A percentile compares a stretch with the other conserved stretches of the same genome.
Conservation (phyloP, 2,329 filamentous ascomycete species). For the Penicillium freii region DNA sequence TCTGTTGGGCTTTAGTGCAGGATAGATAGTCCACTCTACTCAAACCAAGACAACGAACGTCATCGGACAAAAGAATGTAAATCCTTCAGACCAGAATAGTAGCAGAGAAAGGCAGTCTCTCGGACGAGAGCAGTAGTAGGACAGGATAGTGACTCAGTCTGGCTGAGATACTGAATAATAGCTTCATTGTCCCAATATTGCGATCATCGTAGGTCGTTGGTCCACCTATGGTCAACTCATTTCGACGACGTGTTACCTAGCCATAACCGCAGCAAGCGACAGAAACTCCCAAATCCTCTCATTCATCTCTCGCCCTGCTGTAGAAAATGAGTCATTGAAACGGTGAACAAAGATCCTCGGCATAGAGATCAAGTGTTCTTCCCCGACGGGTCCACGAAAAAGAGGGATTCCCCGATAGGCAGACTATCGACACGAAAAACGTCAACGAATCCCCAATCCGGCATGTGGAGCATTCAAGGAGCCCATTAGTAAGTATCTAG, state of each 20-base stretch:
- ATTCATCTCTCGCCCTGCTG: background rate
- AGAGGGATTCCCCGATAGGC: background rate
- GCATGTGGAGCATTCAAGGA: background rate
- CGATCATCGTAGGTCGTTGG: background rate
- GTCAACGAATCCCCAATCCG: background rate
- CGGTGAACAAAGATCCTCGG: constrained; percentile 1
- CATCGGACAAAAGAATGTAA: background rate
- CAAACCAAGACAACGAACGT: background rate
- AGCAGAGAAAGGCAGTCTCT: background rate
- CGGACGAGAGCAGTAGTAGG: background rate
- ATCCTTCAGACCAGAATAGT: background rate
- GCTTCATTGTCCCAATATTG: background rate
- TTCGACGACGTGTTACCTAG: background rate
- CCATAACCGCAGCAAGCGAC: constrained; percentile 7
- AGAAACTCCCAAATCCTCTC: background rate
- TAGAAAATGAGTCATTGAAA: constrained; percentile 7
- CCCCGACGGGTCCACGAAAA: background rate
- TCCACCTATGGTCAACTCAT: background rate
- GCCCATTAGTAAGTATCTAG: background rate
- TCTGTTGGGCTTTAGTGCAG: background rate
- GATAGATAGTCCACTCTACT: background rate
- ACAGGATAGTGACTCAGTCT: background rate
- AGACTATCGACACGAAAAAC: background rate
- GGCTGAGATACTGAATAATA: background rate
- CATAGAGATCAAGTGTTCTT: background rate